phyloP scores from a whole-genome alignment of 2,329 filamentous ascomycete genomes.

The Fusarium avenaceum region DNA sequence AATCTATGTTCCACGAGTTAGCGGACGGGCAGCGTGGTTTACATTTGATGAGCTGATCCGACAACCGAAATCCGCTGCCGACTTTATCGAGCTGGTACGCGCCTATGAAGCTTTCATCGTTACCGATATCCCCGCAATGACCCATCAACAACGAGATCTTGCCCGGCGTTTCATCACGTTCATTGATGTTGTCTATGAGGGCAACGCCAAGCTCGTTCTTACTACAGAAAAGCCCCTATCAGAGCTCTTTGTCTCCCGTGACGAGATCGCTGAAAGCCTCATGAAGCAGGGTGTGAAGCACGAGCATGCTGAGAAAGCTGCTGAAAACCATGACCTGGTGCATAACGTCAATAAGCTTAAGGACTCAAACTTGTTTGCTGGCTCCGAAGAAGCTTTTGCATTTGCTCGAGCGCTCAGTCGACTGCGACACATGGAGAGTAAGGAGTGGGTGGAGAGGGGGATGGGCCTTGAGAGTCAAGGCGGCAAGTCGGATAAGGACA shows the following conservation, averaged over 20 bases:
- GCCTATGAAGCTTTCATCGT: constrained; percentile 94
- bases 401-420: constrained; percentile 90
- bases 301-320: constrained; percentile 68
- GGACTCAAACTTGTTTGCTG: constrained; percentile 87
- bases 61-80: constrained; percentile 88
- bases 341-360: constrained; percentile 88
- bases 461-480: constrained; percentile 75
- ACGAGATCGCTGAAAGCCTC: constrained; percentile 73
- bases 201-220: constrained; percentile 91
- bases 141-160: constrained; percentile 84
- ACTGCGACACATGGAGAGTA: constrained; percentile 91
- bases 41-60: constrained; percentile 94
- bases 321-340: constrained; percentile 86
- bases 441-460: constrained; percentile 92
- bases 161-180: constrained; percentile 97
- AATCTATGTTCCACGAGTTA: constrained; percentile 88
- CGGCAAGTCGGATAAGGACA: constrained; percentile 74
- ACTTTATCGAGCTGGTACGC: constrained; percentile 92
- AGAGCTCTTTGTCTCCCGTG: constrained; percentile 84
- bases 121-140: constrained; percentile 94
- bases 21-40: constrained; percentile 89
- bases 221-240: constrained; percentile 88
- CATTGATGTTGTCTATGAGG: constrained; percentile 95
- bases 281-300: constrained; percentile 62
- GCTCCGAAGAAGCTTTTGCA: constrained; percentile 96